Evolutionary conservation across 352 stramenopile species (phyloP), one percentile per base, ranked within the genome.

Genomic region (Phytophthora vignae): DNA sequence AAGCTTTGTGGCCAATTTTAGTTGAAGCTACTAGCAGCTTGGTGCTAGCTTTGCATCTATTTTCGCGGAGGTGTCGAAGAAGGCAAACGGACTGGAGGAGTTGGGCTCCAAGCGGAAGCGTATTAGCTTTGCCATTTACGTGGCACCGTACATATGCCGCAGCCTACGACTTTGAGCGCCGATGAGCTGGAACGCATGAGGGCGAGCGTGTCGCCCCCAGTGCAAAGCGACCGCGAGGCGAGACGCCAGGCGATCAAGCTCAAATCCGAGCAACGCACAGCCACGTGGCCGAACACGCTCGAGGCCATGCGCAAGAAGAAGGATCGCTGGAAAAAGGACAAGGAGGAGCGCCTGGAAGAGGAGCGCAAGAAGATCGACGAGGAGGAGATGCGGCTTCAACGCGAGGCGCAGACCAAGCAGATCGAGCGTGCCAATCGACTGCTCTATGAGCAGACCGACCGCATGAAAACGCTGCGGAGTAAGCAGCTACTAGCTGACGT

Each of bases 371-470:
- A 90, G 64, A 85, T 95, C 55, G 88, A 96, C 60, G 82, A 88
- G 21, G 83, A 95, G 48, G 93, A 98, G 69, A 84, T 80, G 59
- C 76, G 79, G 12, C 69, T 97, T 31, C 89, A 97, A 61, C 74
- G 82, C 17, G 82, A 93, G 46, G 66, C 77, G 27, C 84, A 92
- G 31, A 91, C 83, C 1, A 84, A 91, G 63, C 90, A 96, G 46
- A 98, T 98, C 70, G 84, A 92, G 71, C 79, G 84, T 21, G 93
- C 94, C 2, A 97, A 97, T 50, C 71, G 77, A 2, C 69, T 96
- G 50, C 79, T 98, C 5, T 98, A 98, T 68, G 91, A 97, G 61
- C 89, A 98, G 49, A 98, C 92, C 2, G 93, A 98, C 66, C 95
- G 93, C 62, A 97, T 98, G 85, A 98, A 98, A 80, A 91, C 87